phyloP scores from a whole-genome alignment of 140 eudicot species.

The Bidens hawaiensis region DNA sequence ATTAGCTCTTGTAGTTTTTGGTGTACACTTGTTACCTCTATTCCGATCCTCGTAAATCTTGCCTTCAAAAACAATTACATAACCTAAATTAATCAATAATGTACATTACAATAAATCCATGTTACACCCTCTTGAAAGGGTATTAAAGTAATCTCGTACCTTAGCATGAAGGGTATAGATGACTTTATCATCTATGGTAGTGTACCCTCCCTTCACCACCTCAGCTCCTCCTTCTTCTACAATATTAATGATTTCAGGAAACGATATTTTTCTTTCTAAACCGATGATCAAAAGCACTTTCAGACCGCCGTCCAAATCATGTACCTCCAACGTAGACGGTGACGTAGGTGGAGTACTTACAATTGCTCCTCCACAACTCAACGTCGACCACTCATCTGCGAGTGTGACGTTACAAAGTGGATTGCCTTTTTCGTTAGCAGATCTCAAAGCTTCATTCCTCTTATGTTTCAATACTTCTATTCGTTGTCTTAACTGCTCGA shows the following conservation, averaged over 20 bases:
- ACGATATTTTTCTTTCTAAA: background rate
- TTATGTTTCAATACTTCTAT: constrained; percentile 16
- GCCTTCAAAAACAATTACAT: constrained; percentile 13
- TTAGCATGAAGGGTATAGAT: constrained; percentile 32
- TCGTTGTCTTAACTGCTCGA: constrained; percentile 12
- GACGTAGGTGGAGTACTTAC: too few relatives aligned
- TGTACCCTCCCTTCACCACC: constrained; percentile 20
- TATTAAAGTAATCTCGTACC: constrained; percentile 11
- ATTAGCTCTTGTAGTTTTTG: constrained; percentile 20
- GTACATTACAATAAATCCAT: background rate
- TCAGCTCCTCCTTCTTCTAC: constrained; percentile 35
- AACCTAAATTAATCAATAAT: background rate
- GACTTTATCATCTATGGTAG: constrained; percentile 23
- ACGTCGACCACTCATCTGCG: background rate
- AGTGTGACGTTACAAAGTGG: background rate
- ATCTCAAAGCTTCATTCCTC: constrained; percentile 7
- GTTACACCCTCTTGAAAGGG: too few relatives aligned
- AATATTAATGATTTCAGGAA: constrained; percentile 7
- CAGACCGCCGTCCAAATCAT: constrained; percentile 24
- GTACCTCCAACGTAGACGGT: constrained; percentile 17
- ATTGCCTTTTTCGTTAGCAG: background rate
- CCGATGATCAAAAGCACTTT: constrained; percentile 15
- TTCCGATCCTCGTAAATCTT: constrained; percentile 26
- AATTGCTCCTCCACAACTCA: too few relatives aligned
- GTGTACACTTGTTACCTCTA: constrained; percentile 10